phyloP scores from a whole-genome alignment of 2,329 filamentous ascomycete species.

The Trichoderma sp. region DNA sequence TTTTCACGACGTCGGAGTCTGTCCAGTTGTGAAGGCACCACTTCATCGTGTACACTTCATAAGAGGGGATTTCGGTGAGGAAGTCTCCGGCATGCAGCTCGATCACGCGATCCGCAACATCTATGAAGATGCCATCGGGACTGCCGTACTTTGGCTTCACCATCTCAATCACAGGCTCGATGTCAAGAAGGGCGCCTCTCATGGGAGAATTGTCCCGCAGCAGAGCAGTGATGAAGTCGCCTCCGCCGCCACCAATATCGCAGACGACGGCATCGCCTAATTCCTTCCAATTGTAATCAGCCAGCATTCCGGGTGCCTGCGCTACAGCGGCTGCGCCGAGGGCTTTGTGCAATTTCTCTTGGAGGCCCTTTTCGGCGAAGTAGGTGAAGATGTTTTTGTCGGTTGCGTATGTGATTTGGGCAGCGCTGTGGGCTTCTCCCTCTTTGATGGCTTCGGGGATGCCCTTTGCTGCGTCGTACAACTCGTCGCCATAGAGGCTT shows the following conservation, averaged over 20 bases:
- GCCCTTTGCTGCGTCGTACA: slow-evolving; percentile 42
- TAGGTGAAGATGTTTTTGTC: slow-evolving; percentile 40
- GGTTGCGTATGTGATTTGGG: slow-evolving; percentile 41
- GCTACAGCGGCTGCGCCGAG: slow-evolving; percentile 38
- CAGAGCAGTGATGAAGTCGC: slow-evolving; percentile 35
- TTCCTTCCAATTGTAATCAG: slow-evolving; percentile 42
- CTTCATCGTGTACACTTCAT: slow-evolving; percentile 34
- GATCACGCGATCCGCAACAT: slow-evolving; percentile 34
- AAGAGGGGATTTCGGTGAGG: slow-evolving; percentile 32
- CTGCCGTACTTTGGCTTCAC: slow-evolving; percentile 26
- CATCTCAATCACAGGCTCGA: slow-evolving; percentile 34
- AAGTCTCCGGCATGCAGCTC: slow-evolving; percentile 36
- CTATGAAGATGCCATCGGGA: slow-evolving; percentile 31
- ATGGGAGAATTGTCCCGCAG: slow-evolving; percentile 32
- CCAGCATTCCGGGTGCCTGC: slow-evolving; percentile 37
- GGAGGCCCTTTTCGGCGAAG: slow-evolving; percentile 34
- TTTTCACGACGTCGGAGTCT: slow-evolving; percentile 31
- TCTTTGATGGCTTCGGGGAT: slow-evolving; percentile 33
- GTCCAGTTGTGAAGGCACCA: slow-evolving; percentile 44
- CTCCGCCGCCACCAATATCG: slow-evolving; percentile 41
- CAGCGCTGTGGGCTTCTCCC: slow-evolving; percentile 29
- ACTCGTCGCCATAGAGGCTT: slow-evolving; percentile 41
- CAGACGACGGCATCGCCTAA: slow-evolving; percentile 32
- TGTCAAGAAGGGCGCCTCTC: slow-evolving; percentile 36
- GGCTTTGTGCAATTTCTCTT: slow-evolving; percentile 35